Percentiles rank a stretch among this genome's conserved stretches.
phyloP scores from a whole-genome alignment of 2,329 filamentous ascomycete genomes.

The Pestalotiopsis sp. region DNA sequence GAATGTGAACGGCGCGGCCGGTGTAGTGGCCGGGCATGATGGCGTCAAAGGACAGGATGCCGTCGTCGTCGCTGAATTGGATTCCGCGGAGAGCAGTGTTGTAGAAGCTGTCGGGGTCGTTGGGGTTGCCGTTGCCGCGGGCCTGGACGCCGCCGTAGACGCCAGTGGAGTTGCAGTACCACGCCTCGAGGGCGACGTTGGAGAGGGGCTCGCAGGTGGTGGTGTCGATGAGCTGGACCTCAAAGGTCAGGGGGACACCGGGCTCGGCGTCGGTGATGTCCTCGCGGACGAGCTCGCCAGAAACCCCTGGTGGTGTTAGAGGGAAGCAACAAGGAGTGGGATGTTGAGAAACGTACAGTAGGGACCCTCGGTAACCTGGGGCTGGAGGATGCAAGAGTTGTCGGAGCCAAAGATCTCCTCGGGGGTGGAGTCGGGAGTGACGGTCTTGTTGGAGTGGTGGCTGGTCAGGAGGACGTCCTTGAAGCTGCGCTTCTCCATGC shows the following conservation, averaged over 20 bases:
- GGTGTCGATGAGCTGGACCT: conserved; percentile 14
- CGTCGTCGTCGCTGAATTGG: conserved; percentile 12
- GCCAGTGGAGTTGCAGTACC: conserved; percentile 17
- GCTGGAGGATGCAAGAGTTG: conserved; percentile 51
- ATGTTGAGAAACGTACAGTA: conserved; percentile 43
- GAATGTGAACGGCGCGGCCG: conserved; percentile 27
- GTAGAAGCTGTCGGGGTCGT: conserved; percentile 9
- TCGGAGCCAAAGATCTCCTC: conserved; percentile 43
- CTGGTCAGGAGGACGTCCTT: conserved; percentile 24
- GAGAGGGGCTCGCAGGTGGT: conserved; percentile 17
- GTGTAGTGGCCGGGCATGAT: conserved; percentile 28
- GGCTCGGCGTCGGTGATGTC: conserved; percentile 15
- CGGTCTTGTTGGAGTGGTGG: conserved; percentile 33
- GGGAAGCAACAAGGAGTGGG: neutral
- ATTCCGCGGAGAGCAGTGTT: conserved; percentile 9
- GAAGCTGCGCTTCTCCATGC: conserved; percentile 34
- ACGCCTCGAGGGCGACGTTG: conserved; percentile 14
- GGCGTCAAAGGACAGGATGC: conserved; percentile 12
- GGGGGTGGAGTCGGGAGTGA: conserved; percentile 33
- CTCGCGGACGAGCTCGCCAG: conserved; percentile 18
- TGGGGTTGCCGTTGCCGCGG: conserved; percentile 10
- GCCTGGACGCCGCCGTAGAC: conserved; percentile 13
- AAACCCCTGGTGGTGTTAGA: conserved; percentile 31
- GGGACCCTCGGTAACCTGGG: conserved; percentile 56
- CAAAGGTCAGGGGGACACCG: conserved; percentile 16